phyloP scores from a whole-genome alignment of 352 stramenopile genomes.

The Hyaloperonospora brassicae region DNA sequence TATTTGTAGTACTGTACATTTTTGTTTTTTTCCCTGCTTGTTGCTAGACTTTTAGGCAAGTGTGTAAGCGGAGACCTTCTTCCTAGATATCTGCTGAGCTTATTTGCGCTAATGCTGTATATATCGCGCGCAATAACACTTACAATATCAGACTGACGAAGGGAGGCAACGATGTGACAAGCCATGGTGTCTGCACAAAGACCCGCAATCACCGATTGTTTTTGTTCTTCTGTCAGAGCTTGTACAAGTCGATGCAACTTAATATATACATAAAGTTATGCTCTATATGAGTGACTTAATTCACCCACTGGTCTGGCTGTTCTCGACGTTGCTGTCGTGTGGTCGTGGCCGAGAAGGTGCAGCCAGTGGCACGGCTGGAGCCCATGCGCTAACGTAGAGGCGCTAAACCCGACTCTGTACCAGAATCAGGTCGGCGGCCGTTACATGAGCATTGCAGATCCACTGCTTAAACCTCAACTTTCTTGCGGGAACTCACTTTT shows the following conservation, averaged over 20 bases:
- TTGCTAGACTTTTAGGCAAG: not conserved
- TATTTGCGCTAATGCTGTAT: not conserved
- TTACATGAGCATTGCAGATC: no score
- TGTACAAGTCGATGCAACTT: not conserved
- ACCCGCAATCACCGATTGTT: not conserved
- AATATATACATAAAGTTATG: not conserved
- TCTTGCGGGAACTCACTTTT: not conserved
- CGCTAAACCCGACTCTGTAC: not conserved
- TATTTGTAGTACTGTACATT: no score
- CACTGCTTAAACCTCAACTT: not conserved
- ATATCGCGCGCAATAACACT: conserved; percentile 1
- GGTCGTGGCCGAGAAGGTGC: no score
- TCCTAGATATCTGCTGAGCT: not conserved
- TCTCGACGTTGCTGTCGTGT: not conserved
- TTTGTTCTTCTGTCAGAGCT: not conserved
- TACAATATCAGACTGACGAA: not conserved
- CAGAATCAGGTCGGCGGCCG: not conserved
- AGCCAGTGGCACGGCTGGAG: not conserved
- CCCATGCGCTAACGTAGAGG: not conserved
- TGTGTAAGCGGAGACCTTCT: not conserved
- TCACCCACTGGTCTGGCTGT: not conserved
- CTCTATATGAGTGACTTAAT: not conserved
- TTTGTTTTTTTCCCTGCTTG: not conserved
- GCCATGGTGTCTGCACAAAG: no score
- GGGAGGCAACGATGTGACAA: not conserved